These are phyloP conservation scores for Davidsoniella virescens DNA, from an alignment of 2,329 filamentous ascomycete genomes.

Conservation along the genomic window DNA sequence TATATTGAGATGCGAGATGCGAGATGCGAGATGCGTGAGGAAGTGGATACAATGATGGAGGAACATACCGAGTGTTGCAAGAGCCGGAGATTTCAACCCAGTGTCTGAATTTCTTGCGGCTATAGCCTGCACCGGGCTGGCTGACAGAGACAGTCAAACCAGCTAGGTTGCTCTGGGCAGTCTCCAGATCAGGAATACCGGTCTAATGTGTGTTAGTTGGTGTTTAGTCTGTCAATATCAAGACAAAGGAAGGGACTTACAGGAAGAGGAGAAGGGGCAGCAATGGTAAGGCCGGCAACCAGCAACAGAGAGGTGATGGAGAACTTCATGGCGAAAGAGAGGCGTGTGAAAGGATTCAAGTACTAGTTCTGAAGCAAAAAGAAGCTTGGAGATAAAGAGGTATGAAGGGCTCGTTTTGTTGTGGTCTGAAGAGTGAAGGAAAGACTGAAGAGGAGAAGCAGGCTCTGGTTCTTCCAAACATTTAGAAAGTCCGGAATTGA, in stretches of 20 bases:
- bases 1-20: not conserved
- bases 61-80: slow-evolving; percentile 48
- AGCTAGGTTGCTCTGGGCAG: slow-evolving; percentile 41
- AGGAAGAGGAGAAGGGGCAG: slow-evolving; percentile 17
- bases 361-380: not conserved
- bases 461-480: not conserved
- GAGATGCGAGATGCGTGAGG: not conserved
- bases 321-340: slow-evolving; percentile 19
- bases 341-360: not conserved
- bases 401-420: not conserved
- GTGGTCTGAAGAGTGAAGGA: not conserved
- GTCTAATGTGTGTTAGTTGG: slow-evolving; percentile 23
- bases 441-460: not conserved
- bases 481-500: not conserved
- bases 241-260: slow-evolving; percentile 14
- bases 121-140: slow-evolving; percentile 40
- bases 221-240: not conserved
- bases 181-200: slow-evolving; percentile 43
- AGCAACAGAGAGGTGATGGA: slow-evolving; percentile 17
- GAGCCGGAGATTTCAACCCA: slow-evolving; percentile 49
- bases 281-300: slow-evolving; percentile 17
- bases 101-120: slow-evolving; percentile 52
- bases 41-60: not conserved
- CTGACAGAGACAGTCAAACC: slow-evolving; percentile 40
- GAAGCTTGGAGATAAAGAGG: not conserved